Conservation (phyloP, 176 grass and related monocot genomes). For the Ensete ventricosum region DNA sequence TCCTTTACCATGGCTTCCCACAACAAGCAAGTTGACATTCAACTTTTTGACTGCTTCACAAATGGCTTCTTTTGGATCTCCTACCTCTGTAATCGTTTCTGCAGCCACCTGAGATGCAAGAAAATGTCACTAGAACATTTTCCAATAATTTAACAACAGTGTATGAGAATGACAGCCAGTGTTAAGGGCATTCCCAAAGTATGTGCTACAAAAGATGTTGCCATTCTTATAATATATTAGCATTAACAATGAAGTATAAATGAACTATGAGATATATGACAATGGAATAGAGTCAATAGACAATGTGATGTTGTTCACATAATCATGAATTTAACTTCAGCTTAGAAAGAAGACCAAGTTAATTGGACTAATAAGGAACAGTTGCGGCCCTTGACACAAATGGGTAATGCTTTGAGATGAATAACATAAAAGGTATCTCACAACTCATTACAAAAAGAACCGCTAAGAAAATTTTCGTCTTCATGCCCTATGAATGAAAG, state of each 20-base stretch:
- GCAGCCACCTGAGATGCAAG: constrained; percentile 27
- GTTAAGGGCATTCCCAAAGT: too few species aligned
- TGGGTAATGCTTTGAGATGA: too few species aligned
- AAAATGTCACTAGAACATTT: neutral
- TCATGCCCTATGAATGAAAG: too few species aligned
- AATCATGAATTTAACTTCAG: neutral
- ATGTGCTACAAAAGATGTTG: too few species aligned
- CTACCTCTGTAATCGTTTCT: constrained; percentile 43
- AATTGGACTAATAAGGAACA: too few species aligned
- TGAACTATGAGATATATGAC: neutral
- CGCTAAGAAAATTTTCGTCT: too few species aligned
- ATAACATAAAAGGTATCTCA: too few species aligned
- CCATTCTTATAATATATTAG: too few species aligned
- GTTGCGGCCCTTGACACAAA: too few species aligned
- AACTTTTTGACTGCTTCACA: constrained; percentile 42
- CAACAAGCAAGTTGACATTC: constrained; percentile 51
- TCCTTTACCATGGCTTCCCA: constrained; percentile 59
- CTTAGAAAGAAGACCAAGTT: too few species aligned
- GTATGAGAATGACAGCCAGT: neutral
- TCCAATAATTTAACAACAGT: neutral
- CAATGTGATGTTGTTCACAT: neutral
- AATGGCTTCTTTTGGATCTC: constrained; percentile 66
- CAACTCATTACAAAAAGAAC: too few species aligned
- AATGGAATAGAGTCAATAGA: neutral
- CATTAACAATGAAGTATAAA: too few species aligned